Evolutionary conservation across 345 rosid species (phyloP), one percentile per base, ranked within the genome.

Genomic region (Raphanus sativus): DNA sequence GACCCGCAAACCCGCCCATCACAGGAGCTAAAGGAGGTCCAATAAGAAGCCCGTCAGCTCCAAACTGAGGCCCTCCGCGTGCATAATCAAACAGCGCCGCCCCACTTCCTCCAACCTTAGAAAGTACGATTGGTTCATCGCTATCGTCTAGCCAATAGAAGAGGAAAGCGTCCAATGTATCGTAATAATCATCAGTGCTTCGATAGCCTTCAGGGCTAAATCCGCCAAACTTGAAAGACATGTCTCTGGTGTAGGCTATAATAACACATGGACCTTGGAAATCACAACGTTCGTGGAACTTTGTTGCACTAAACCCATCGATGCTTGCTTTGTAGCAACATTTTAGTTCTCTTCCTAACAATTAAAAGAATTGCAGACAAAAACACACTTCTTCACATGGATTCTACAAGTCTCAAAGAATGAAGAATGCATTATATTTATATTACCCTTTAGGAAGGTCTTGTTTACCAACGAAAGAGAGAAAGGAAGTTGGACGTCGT

Each of bases 221-320:
- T 21, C 88, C 95, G 25, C 97, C 98, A 70, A 89, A 91, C 83
- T 91, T 89, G 87, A 88, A 87, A 72, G 86, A 75, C 74, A 79
- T 83, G 74, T 85, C 74, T 69, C 64, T 74, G 52, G 96, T 90
- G 75, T 87, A 88, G 58, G 93, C 97, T 52, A 91, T 86, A 24
- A 94, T 85, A 65, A 94, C 97, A 75, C 96, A 94, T 7, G 97
- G 97, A 36, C 98, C 96, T 85, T 90, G 89, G 90, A 91, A 91
- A 81, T 91, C 94, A 71, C 91, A 79, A 70, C 87, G 87, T 28
- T 81, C 82, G 17, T 94, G 98, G 77, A 94, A 94, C 24, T 84
- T 85, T 2, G 86, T 77, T n/a, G 97, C 98, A 64, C 96, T 81
- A 72, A 89, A 90, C 69, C 98, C 97, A 73, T 91, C 96, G 33